These are phyloP conservation scores for Paramecium sexaurelia DNA, from an alignment of 73 alveolate species.

Conservation along the genomic window DNA sequence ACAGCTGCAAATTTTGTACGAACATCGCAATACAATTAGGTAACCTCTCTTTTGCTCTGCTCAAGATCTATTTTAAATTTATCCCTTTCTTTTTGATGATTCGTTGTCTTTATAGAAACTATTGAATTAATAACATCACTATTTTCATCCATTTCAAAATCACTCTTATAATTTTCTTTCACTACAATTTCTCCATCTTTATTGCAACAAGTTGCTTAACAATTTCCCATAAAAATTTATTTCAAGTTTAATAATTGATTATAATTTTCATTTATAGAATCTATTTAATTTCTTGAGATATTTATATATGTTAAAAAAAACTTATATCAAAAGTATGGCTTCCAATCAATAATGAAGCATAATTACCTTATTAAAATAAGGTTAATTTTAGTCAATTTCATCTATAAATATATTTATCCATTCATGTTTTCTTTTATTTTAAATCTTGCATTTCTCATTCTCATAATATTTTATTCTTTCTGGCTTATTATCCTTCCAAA, in stretches of 20 bases:
- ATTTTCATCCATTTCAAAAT: background rate
- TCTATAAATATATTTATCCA: too few species aligned
- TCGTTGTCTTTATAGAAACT: background rate
- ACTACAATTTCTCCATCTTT: constrained; percentile 6
- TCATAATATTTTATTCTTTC: too few species aligned
- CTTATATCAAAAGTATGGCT: too few species aligned
- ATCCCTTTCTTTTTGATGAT: background rate
- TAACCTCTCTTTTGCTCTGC: background rate
- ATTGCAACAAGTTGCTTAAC: constrained; percentile 37
- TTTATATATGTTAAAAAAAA: too few species aligned
- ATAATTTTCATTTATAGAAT: background rate
- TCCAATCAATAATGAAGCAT: too few species aligned
- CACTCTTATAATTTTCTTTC: background rate
- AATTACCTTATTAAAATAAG: too few species aligned
- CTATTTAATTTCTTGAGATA: too few species aligned
- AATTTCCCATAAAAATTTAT: constrained; percentile 36
- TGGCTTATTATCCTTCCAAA: too few species aligned
- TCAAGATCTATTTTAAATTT: background rate
- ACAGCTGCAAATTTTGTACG: background rate
- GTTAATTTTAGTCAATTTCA: too few species aligned
- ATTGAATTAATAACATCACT: background rate
- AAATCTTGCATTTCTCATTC: too few species aligned
- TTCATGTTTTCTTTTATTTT: too few species aligned
- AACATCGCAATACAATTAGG: background rate
- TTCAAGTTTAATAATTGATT: background rate